These are phyloP conservation scores for Fusarium equiseti DNA, from an alignment of 2,329 filamentous ascomycete genomes.

Conservation along the genomic window DNA sequence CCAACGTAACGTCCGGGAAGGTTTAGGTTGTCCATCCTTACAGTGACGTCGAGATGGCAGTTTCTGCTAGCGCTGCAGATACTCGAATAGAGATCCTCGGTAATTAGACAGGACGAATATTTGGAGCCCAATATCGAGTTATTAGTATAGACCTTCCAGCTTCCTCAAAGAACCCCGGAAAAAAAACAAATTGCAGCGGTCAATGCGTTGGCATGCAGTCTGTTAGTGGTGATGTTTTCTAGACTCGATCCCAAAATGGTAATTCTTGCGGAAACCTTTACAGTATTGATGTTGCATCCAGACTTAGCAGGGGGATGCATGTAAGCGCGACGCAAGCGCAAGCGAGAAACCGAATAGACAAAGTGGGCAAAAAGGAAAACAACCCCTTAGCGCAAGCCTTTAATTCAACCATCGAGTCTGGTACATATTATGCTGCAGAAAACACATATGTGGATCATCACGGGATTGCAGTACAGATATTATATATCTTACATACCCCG, in stretches of 20 bases:
- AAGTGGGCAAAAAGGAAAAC: conserved; percentile 4
- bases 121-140: neutral
- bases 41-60: neutral
- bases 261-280: conserved; percentile 37
- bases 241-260: conserved; percentile 29
- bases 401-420: neutral
- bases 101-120: neutral
- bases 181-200: neutral
- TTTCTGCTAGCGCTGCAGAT: conserved; percentile 19
- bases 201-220: conserved; percentile 6
- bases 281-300: conserved; percentile 2
- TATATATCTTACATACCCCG: neutral
- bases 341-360: neutral
- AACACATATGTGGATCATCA: neutral
- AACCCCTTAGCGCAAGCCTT: neutral
- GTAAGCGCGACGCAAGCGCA: conserved; percentile 13
- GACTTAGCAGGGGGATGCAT: conserved; percentile 27
- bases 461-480: neutral
- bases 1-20: neutral
- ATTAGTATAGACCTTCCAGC: neutral
- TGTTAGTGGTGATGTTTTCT: neutral
- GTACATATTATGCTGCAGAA: neutral
- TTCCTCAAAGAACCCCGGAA: neutral
- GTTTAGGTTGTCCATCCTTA: neutral
- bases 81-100: neutral